These are phyloP conservation scores for Xerocomellus intermedius DNA, from an alignment of 768 basidiomycete species.

Conservation along the genomic window DNA sequence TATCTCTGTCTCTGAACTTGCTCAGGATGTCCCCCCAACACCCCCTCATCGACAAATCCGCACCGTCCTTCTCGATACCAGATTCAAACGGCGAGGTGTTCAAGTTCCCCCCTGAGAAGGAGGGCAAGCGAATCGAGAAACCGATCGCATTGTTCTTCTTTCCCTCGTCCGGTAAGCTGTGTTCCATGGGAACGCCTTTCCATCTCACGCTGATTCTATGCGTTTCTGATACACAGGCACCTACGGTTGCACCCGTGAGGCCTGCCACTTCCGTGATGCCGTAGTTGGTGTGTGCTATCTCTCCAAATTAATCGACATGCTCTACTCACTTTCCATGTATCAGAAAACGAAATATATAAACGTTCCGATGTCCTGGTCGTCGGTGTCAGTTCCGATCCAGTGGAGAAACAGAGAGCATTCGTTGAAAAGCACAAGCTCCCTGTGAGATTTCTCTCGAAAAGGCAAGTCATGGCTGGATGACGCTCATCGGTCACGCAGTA, in stretches of 20 bases:
- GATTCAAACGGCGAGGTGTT: slow-evolving; percentile 62
- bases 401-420: slow-evolving; percentile 71
- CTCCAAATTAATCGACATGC: neutral
- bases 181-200: slow-evolving; percentile 5
- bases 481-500: slow-evolving; percentile 43
- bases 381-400: slow-evolving; percentile 71
- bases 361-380: slow-evolving; percentile 62
- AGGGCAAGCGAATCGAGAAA: slow-evolving; percentile 34
- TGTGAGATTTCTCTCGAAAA: slow-evolving; percentile 37
- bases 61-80: slow-evolving; percentile 63
- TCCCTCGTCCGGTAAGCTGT: slow-evolving; percentile 57
- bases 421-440: slow-evolving; percentile 68
- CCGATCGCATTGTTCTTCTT: slow-evolving; percentile 81
- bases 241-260: slow-evolving; percentile 78
- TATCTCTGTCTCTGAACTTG: neutral
- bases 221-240: slow-evolving; percentile 45
- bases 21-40: slow-evolving; percentile 42
- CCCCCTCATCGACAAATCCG: slow-evolving; percentile 58
- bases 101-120: slow-evolving; percentile 57
- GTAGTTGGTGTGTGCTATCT: slow-evolving; percentile 48
- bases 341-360: slow-evolving; percentile 67
- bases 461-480: neutral
- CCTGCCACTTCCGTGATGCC: slow-evolving; percentile 81
- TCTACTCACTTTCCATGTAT: neutral
- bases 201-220: neutral